Conservation (phyloP, 495 filamentous ascomycete species). For the Penicillium lividum region DNA sequence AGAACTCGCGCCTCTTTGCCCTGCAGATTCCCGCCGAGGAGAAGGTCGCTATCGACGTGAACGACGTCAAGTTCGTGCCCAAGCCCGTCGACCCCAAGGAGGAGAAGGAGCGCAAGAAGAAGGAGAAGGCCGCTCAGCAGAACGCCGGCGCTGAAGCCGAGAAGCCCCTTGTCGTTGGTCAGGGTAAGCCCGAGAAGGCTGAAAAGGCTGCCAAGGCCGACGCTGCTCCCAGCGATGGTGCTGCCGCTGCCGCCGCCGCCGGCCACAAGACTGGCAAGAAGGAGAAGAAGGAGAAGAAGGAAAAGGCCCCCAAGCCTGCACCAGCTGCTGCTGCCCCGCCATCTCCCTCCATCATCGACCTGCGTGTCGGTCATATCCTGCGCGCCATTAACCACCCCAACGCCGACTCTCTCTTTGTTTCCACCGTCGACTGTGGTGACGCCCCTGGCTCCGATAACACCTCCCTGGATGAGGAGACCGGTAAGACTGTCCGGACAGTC, state of each 20-base stretch:
- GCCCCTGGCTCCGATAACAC: slow-evolving; percentile 83
- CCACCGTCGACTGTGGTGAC: slow-evolving; percentile 95
- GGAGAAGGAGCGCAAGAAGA: slow-evolving; percentile 87
- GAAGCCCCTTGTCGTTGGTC: slow-evolving; percentile 41
- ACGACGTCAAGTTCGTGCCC: slow-evolving; percentile 79
- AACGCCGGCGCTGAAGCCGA: slow-evolving; percentile 37
- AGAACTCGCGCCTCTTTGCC: slow-evolving; percentile 79
- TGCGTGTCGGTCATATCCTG: slow-evolving; percentile 95
- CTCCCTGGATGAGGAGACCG: slow-evolving; percentile 70
- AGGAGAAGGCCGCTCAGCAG: slow-evolving; percentile 71
- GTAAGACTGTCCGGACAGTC: slow-evolving; percentile 86
- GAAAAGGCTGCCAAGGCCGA: slow-evolving; percentile 38
- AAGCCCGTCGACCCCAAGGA: slow-evolving; percentile 80
- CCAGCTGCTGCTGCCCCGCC: slow-evolving; percentile 67
- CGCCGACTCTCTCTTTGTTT: slow-evolving; percentile 92
- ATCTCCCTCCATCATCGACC: slow-evolving; percentile 84
- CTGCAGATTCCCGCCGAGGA: slow-evolving; percentile 70
- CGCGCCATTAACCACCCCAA: slow-evolving; percentile 94
- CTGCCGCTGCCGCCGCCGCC: slow-evolving; percentile 41
- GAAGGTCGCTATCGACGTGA: slow-evolving; percentile 76
- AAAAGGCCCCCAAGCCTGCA: slow-evolving; percentile 66
- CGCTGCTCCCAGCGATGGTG: slow-evolving; percentile 40
- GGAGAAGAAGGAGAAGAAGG: slow-evolving; percentile 85
- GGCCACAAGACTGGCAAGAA: slow-evolving; percentile 49
- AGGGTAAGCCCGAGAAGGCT: slow-evolving; percentile 54